Base-by-base conservation (phyloP, 805 yeast species). In the Wickerhamiella musiphila region DNA sequence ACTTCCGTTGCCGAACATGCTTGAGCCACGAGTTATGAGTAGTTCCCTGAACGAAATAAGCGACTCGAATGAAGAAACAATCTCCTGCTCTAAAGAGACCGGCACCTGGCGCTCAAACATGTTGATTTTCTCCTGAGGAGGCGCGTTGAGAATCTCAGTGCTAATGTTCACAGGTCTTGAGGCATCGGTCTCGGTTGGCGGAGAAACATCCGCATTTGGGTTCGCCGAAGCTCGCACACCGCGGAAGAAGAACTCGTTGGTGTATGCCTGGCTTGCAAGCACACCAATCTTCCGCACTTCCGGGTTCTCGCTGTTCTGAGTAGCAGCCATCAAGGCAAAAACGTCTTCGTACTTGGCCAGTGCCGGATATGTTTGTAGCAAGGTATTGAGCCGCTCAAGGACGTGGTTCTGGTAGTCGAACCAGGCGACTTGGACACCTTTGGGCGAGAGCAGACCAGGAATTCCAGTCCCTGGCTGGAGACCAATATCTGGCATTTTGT, bases 1-100 rank as follows among this genome's bases (percentile, higher is more conserved):
- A 48, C 64, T 71, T 2, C 98, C 98, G 53, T 83, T 92, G 32
- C 96, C 96, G 42, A 79, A 75, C 43, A 79, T 72, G 8, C 81
- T 68, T 28, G 61, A 57, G 11, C 83, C 82, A 2, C 93, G 72
- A 44, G 72, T 68, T 39, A 82, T 47, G 28, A 86, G 53, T 31
- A 82, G 64, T 10, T 83, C 74, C 40, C 78, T 66, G 55, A 90
- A 78, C 50, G 86, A 86, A 11, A 64, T 64, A 4, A 78, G 40
- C 0, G 92, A 77, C 10, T 93, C 93, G 54, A 86, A 81, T 2
- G 81, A 70, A 11, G 42, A 39, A 12, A 31, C 30, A 22, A 35
- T 10, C 7, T n/a, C 13, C 6, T 19, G 14, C 26, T 10, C n/a
- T 14, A 34, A 29, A 17, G 22, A 10, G 11, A 17, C 31, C 17